Base-by-base conservation (phyloP, 1,139 yeast species). In the Yarrowia galli region DNA sequence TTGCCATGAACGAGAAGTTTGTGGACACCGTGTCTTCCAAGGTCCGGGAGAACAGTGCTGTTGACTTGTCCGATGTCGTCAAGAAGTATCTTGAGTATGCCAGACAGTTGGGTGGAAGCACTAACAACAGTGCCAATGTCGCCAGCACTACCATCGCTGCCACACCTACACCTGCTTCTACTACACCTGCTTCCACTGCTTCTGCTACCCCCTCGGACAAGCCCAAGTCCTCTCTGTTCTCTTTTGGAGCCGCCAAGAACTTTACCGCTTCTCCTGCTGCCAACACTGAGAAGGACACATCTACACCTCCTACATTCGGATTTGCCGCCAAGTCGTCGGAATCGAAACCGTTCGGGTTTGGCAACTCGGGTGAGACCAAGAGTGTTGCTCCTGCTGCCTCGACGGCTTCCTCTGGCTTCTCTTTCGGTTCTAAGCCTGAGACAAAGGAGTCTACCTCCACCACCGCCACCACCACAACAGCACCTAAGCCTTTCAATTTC, bases 1-100 rank as follows among this genome's bases (percentile, higher is more conserved):
- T 74, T 9, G 96, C 97, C 0, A 82, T 92, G 75, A 91, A 91
- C 75, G 84, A 85, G 32, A 86, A 83, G 70, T 89, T 92, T 72
- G 78, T 85, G 36, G 81, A 82, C 23, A 80, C 86, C 38, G 76
- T 92, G 61, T 79, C 79, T 43, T 78, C 80, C 43, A 79, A 84
- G 35, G 77, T 82, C 60, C 73, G 74, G 1, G 78, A 80, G 3
- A 84, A 85, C 70, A 83, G 88, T 0, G 80, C 85, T 23, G 88
- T 85, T 0, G 86, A 90, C 72, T 85, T 90, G 75, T 79, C 86
- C 0, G 81, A 85, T 9, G 78, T 87, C 18, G 83, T 89, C 53
- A 79, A 80, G 45, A 89, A 88, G 76, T 92, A 92, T 76, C 80
- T 83, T 61, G 82, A 82, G 48, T 91, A 86, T 72, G 83, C 82